These are phyloP conservation scores for Euphorbia corollata DNA, from an alignment of 441 rosid species.

Conservation along the genomic window DNA sequence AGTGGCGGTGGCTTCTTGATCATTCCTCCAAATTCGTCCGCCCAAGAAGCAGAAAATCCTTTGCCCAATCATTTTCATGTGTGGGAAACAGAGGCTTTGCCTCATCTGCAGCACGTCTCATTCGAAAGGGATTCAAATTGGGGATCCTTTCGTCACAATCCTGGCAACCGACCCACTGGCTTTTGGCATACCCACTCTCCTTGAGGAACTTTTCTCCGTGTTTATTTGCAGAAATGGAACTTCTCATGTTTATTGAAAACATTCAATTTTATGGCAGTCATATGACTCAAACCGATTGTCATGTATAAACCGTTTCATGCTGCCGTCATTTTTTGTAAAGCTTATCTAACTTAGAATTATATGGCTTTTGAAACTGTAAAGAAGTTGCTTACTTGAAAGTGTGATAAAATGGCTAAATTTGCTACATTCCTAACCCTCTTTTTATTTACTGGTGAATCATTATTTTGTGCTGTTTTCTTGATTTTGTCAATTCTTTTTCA, in stretches of 20 bases:
- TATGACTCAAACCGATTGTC: not conserved
- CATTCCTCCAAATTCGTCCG: conserved; percentile 32
- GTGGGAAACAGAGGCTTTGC: conserved; percentile 40
- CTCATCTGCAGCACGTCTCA: conserved; percentile 26
- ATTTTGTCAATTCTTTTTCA: not conserved
- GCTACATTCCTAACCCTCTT: not conserved
- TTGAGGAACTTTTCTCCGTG: conserved; percentile 16
- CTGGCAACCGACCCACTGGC: conserved; percentile 30
- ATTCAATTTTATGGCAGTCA: not conserved
- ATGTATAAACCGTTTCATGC: not conserved
- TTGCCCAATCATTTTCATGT: conserved; percentile 20
- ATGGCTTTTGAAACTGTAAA: conserved; percentile 19
- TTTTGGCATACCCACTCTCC: conserved; percentile 32
- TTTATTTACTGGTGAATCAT: not conserved
- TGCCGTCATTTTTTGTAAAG: conserved; percentile 21
- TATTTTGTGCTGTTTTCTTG: not conserved
- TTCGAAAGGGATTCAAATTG: conserved; percentile 29
- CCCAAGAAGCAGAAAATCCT: conserved; percentile 33
- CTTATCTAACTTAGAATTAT: not conserved
- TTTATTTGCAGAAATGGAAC: conserved; percentile 2
- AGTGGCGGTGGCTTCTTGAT: conserved; percentile 27
- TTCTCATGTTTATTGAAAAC: conserved; percentile 9
- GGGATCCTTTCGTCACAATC: conserved; percentile 30
- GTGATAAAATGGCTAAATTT: not conserved
- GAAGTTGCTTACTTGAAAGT: conserved; percentile 7